Evolutionary conservation across 495 filamentous ascomycete species (phyloP), one percentile per base, ranked within the genome.

Genomic region (Rhizodiscina lignyota): DNA sequence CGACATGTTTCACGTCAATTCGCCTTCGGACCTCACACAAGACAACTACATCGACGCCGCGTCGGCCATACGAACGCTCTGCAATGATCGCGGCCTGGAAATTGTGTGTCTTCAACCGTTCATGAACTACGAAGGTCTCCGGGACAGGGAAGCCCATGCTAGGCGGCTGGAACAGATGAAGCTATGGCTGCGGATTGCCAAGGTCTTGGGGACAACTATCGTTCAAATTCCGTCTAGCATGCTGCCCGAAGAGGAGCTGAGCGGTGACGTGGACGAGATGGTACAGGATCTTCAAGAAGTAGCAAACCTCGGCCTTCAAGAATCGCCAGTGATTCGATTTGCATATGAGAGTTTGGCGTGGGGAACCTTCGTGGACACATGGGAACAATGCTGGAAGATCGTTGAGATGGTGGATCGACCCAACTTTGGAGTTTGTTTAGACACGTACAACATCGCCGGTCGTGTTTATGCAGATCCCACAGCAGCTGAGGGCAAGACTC

Each of bases 361-460:
- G 76, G 78, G 72, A 20, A 82, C 78, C 10, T 68, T 73, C 43
- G 55, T 76, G 41, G 64, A 83, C 49, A 73, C 64, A 0, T 79
- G 80, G 82, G 77, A 86, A 48, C 56, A 58, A 21, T 70, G 64
- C 37, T 89, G 75, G 72, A 64, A 75, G 18, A 54, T 85, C n/a
- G 72, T 83, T 0, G 47, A 61, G 33, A 53, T 49, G 13, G 78
- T 84, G 26, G 54, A 83, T 48, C 56, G 79, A 3, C 61, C 65
- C 12, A 86, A 85, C 54, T 81, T 86, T 42, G 82, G 80, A 6
- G 57, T 82, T 35, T 84, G 79, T 54, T 63, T 86, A 12, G 81
- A 86, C 56, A 81, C 77, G 0, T 89, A 80, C 54, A 83, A 89
- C 56, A 80, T 85, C 30, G 74, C 75, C 0, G 81, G 70, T 1